A percentile compares a stretch with the other conserved stretches of the same genome.
These are phyloP conservation scores for Syncephalis fuscata DNA, from an alignment of 371 early-diverging fungal genomes.

Conservation along the genomic window DNA sequence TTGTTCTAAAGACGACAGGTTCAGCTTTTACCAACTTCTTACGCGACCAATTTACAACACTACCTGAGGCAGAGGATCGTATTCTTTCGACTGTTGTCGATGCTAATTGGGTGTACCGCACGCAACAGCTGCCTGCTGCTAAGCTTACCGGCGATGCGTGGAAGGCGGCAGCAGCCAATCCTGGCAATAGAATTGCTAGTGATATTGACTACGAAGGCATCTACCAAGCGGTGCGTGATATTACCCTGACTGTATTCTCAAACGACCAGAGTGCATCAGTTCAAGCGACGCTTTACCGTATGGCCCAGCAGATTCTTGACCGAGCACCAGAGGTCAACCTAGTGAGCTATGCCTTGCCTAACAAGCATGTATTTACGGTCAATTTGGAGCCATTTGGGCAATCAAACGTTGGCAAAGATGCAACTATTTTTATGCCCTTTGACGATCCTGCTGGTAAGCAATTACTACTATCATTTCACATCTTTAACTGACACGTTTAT, in stretches of 20 bases:
- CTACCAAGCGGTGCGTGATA: constrained; percentile 32
- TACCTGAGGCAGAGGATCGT: constrained; percentile 60
- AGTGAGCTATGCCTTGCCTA: constrained; percentile 61
- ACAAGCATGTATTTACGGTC: constrained; percentile 66
- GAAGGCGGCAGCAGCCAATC: too few relatives aligned
- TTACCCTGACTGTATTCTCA: constrained; percentile 48
- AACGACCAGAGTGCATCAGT: constrained; percentile 56
- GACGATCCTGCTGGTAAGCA: constrained; percentile 52
- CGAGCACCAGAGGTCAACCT: constrained; percentile 40
- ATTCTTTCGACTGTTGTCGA: constrained; percentile 64
- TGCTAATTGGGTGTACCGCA: constrained; percentile 40
- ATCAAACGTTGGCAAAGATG: constrained; percentile 45
- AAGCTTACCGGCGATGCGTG: too few relatives aligned
- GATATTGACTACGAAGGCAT: constrained; percentile 23
- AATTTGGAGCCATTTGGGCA: constrained; percentile 58
- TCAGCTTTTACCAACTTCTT: constrained; percentile 66
- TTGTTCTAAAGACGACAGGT: constrained; percentile 64
- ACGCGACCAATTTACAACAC: constrained; percentile 57
- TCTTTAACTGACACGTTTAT: background rate
- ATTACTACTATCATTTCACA: background rate
- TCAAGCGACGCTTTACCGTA: constrained; percentile 50
- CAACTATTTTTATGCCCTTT: constrained; percentile 56
- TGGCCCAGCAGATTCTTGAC: constrained; percentile 45
- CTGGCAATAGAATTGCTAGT: too few relatives aligned
- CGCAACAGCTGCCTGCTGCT: too few relatives aligned